Conservation (phyloP, 164 flowering plant species). For the Magnolia kwangsiensis region DNA sequence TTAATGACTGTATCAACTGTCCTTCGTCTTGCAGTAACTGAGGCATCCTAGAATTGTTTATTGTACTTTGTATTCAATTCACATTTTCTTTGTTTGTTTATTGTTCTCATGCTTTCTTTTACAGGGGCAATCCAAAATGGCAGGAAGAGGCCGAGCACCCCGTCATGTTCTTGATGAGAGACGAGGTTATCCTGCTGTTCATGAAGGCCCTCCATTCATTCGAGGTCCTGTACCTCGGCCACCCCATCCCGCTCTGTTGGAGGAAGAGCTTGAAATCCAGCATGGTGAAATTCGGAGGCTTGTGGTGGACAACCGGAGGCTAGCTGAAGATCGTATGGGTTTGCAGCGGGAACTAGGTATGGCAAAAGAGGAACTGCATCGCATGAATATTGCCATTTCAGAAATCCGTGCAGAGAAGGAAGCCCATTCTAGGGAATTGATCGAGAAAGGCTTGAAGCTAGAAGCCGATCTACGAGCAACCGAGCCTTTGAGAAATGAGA, state of each 20-base stretch:
- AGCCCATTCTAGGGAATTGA: slow-evolving; percentile 63
- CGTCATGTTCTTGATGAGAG: slow-evolving; percentile 49
- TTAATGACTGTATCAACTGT: too few relatives aligned
- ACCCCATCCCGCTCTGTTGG: slow-evolving; percentile 75
- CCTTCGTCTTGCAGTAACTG: too few relatives aligned
- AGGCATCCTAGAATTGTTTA: too few relatives aligned
- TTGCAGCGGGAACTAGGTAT: slow-evolving; percentile 64
- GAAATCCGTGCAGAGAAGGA: slow-evolving; percentile 80
- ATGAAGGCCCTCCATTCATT: slow-evolving; percentile 42
- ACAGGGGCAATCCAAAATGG: slow-evolving; percentile 34
- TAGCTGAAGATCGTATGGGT: slow-evolving; percentile 67
- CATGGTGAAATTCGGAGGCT: slow-evolving; percentile 73
- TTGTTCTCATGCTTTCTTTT: not conserved
- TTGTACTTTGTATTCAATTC: not conserved
- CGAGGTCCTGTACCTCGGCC: slow-evolving; percentile 58
- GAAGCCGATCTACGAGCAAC: slow-evolving; percentile 86
- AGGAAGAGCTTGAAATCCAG: slow-evolving; percentile 87
- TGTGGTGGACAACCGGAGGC: slow-evolving; percentile 62
- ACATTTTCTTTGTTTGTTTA: not conserved
- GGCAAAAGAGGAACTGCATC: slow-evolving; percentile 80
- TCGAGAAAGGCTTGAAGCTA: slow-evolving; percentile 73
- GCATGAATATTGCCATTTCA: slow-evolving; percentile 55
- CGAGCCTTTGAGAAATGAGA: slow-evolving; percentile 75
- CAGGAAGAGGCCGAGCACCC: slow-evolving; percentile 70
- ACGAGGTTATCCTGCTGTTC: slow-evolving; percentile 46